Conservation (phyloP, 495 filamentous ascomycete genomes). For the Margaritispora aquatica region DNA sequence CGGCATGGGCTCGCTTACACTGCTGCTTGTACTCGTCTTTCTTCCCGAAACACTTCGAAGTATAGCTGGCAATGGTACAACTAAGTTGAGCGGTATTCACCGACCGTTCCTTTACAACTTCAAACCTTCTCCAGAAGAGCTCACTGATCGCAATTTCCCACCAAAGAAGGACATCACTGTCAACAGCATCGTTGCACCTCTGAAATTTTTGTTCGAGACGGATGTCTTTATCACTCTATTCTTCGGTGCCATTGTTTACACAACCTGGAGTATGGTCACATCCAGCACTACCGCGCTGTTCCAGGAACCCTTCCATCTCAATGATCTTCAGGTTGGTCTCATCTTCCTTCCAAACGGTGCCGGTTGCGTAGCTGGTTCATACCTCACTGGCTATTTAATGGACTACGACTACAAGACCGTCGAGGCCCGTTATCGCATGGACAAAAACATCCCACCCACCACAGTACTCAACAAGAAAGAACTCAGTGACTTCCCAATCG, state of each 20-base stretch:
- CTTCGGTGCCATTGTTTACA: conserved; percentile 44
- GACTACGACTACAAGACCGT: conserved; percentile 44
- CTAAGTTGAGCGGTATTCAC: conserved; percentile 16
- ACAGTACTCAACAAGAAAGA: conserved; percentile 8
- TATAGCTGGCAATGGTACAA: conserved; percentile 44
- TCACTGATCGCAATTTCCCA: not conserved
- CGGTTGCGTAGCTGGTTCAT: conserved; percentile 59
- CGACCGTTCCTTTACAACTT: conserved; percentile 10
- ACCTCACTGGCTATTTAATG: conserved; percentile 53
- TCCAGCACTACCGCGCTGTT: conserved; percentile 50
- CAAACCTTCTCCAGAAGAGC: not conserved
- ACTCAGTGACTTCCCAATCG: conserved; percentile 25
- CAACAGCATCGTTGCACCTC: conserved; percentile 6
- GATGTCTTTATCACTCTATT: conserved; percentile 34
- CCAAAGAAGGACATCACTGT: conserved; percentile 6
- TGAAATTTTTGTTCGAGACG: conserved; percentile 12
- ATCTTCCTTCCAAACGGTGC: conserved; percentile 55
- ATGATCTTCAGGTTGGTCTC: conserved; percentile 57
- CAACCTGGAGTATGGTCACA: conserved; percentile 52
- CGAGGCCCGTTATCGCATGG: conserved; percentile 19
- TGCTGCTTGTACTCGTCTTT: conserved; percentile 33
- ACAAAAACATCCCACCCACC: not conserved
- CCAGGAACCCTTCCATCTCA: conserved; percentile 51
- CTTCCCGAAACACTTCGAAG: conserved; percentile 51
- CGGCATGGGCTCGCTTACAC: conserved; percentile 37